Evolutionary conservation across 345 rosid species (phyloP), one percentile per base, ranked within the genome.

Genomic region (Limnanthes douglasii): DNA sequence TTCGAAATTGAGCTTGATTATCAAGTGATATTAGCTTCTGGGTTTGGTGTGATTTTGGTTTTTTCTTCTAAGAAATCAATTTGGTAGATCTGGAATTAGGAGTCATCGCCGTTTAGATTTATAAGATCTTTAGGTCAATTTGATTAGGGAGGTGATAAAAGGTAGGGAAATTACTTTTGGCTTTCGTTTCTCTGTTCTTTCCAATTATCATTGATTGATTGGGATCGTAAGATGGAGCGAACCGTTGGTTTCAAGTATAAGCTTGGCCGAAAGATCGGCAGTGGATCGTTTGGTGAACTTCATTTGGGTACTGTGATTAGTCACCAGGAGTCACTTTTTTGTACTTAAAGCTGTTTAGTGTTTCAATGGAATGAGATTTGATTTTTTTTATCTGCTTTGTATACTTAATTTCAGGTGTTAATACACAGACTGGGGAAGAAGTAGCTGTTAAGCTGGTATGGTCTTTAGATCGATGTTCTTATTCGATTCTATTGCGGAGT

Each of bases 191-290:
- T n/a, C n/a, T n/a, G n/a, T n/a, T n/a, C n/a, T n/a, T n/a, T n/a
- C n/a, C n/a, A n/a, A n/a, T n/a, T n/a, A n/a, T n/a, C n/a, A 30
- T 39, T 33, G 37, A 16, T 22, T 21, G 36, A 47, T 40, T 6
- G 19, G 21, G 12, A 4, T 15, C 7, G 27, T 5, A 40, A 21
- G 15, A 48, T 55, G 60, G 60, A 55, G 46, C 54, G 54, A 16
- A 52, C 46, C 24, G 64, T 78, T 39, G 97, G 93, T 39, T 88
- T 75, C n/a, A 86, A 78, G 57, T 86, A 64, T 57, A 86, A 69
- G 85, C 78, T 86, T 8, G 97, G 97, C 24, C 63, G 95, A 35
- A 86, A 86, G 82, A 85, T 86, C 55, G 97, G 95, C 34, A 82
- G 95, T 56, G 97, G 97, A 59, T 82, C 93, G 3, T 82, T 86